These are phyloP conservation scores for Royoungia palumana DNA, from an alignment of 768 basidiomycete genomes.

Conservation along the genomic window DNA sequence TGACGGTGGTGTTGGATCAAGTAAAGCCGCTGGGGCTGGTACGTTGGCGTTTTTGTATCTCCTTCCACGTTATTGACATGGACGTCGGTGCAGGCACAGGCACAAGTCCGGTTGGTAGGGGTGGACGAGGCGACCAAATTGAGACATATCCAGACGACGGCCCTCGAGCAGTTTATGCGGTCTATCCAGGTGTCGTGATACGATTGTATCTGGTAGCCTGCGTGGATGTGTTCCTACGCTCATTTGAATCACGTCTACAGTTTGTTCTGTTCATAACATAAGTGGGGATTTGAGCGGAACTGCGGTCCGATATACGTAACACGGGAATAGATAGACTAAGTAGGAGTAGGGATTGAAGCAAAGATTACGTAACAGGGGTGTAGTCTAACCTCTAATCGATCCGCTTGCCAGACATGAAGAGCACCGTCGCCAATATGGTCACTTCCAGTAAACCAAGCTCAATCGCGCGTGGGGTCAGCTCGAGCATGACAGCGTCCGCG, in stretches of 20 bases:
- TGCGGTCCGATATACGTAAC: too few relatives aligned
- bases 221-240: constrained; percentile 11
- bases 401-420: constrained; percentile 60
- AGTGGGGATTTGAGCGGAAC: too few relatives aligned
- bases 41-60: constrained; percentile 23
- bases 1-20: constrained; percentile 58
- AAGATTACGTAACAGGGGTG: too few relatives aligned
- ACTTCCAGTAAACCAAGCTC: constrained; percentile 53
- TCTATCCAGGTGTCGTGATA: constrained; percentile 42
- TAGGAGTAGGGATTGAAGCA: too few relatives aligned
- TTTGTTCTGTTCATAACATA: too few relatives aligned
- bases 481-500: constrained; percentile 46
- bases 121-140: constrained; percentile 59
- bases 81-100: constrained; percentile 29
- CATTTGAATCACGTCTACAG: constrained; percentile 24
- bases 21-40: constrained; percentile 61
- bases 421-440: constrained; percentile 47
- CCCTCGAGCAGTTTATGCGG: constrained; percentile 61
- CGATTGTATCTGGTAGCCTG: neutral
- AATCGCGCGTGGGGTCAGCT: constrained; percentile 54
- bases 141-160: constrained; percentile 60
- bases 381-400: constrained; percentile 43
- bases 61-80: neutral
- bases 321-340: too few relatives aligned
- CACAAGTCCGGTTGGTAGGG: constrained; percentile 43